A percentile compares a stretch with the other conserved stretches of the same genome.
phyloP scores from a whole-genome alignment of 768 basidiomycete genomes.

The Tricholomella constricta region DNA sequence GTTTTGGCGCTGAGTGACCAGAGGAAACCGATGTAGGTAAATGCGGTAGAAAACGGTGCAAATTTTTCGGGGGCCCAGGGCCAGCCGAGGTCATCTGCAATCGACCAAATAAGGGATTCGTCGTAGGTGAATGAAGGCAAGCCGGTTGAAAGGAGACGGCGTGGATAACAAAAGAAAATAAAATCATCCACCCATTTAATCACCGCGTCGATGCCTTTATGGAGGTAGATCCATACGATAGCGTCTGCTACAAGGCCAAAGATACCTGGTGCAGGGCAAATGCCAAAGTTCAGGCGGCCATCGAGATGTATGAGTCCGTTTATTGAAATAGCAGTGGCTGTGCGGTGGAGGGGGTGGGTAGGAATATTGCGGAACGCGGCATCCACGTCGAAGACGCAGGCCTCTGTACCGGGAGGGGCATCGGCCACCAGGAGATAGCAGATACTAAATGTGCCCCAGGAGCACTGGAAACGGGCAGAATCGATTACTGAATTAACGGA shows the following conservation, averaged over 20 bases:
- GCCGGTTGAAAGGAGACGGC: background rate
- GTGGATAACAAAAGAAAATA: background rate
- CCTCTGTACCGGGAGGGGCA: background rate
- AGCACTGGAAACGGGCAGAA: background rate
- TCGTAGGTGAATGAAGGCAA: background rate
- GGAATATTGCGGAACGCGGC: background rate
- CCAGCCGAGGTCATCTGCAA: conserved; percentile 29
- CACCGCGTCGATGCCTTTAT: background rate
- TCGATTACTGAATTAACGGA: background rate
- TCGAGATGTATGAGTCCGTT: background rate
- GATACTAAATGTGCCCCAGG: background rate
- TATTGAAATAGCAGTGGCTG: background rate
- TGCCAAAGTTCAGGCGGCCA: background rate
- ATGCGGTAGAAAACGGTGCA: conserved; percentile 23
- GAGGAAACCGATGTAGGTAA: conserved; percentile 40
- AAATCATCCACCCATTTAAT: background rate
- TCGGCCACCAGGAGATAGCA: background rate
- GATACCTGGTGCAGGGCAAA: background rate
- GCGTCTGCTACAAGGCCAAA: background rate
- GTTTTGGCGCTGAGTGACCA: conserved; percentile 34
- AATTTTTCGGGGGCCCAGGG: conserved; percentile 37
- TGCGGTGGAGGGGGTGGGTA: background rate
- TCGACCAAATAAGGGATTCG: too few relatives aligned
- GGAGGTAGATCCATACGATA: background rate
- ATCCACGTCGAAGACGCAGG: background rate